These are phyloP conservation scores for Tetrapyrgos nigripes DNA, from an alignment of 1,284 basidiomycete species.

Conservation along the genomic window DNA sequence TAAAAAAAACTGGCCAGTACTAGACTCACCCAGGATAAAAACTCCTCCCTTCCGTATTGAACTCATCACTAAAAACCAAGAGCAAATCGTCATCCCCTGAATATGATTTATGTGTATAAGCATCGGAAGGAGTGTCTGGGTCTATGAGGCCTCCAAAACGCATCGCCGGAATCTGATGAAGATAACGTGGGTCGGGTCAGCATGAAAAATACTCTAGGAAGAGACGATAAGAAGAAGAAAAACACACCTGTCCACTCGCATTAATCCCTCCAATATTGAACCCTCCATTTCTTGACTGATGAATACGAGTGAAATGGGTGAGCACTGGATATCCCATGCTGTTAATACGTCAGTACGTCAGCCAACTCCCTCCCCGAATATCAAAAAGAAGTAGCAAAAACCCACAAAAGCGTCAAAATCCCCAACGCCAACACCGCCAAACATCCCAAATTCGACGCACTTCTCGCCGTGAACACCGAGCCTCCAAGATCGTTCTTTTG, in stretches of 20 bases:
- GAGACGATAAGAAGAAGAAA: background rate
- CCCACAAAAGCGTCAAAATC: constrained; percentile 62
- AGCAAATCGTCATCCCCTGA: background rate
- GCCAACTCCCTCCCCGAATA: too few relatives aligned
- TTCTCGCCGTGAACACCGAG: constrained; percentile 52
- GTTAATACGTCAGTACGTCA: background rate
- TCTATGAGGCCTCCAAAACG: background rate
- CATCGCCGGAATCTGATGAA: background rate
- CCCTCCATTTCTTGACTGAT: constrained; percentile 44
- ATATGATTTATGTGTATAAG: background rate
- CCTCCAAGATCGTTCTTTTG: constrained; percentile 25
- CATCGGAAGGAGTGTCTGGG: background rate
- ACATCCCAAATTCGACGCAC: constrained; percentile 71
- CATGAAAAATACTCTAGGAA: background rate
- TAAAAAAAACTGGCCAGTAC: too few relatives aligned
- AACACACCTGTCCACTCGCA: constrained; percentile 41
- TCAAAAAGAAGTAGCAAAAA: too few relatives aligned
- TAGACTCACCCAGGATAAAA: background rate
- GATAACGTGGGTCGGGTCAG: background rate
- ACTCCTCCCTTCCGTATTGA: background rate
- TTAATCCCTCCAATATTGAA: constrained; percentile 80
- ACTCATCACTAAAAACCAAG: background rate
- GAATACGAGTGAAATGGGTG: constrained; percentile 50
- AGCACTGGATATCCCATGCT: constrained; percentile 62
- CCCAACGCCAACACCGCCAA: constrained; percentile 53